phyloP scores from a whole-genome alignment of 2,329 filamentous ascomycete genomes.

The Xylaria arbuscula region DNA sequence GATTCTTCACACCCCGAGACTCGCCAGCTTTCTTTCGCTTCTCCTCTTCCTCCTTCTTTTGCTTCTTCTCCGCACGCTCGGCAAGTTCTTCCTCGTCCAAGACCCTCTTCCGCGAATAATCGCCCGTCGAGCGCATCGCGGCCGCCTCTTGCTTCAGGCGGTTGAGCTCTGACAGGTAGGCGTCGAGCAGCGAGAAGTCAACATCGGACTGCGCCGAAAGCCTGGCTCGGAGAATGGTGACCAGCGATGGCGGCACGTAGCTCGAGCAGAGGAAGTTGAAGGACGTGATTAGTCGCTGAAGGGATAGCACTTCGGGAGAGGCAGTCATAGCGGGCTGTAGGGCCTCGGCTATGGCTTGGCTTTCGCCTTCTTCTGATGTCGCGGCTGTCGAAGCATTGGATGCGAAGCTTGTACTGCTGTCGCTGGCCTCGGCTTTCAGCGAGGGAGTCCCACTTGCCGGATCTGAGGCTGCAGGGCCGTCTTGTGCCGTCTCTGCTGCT shows the following conservation, averaged over 20 bases:
- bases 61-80: conserved; percentile 79
- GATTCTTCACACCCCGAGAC: conserved; percentile 79
- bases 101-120: conserved; percentile 77
- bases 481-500: conserved; percentile 32
- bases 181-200: conserved; percentile 77
- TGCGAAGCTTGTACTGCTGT: conserved; percentile 50
- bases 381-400: conserved; percentile 60
- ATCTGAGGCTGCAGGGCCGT: conserved; percentile 37
- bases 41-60: conserved; percentile 89
- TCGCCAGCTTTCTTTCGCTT: conserved; percentile 80
- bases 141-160: conserved; percentile 77
- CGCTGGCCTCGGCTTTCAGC: conserved; percentile 49
- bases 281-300: conserved; percentile 73
- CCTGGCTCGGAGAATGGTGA: conserved; percentile 55
- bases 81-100: conserved; percentile 75
- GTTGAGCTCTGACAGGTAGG: conserved; percentile 74
- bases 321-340: conserved; percentile 58
- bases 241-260: conserved; percentile 65
- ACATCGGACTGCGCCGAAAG: conserved; percentile 54
- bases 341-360: conserved; percentile 31
- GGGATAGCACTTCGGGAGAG: conserved; percentile 61
- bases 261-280: conserved; percentile 72
- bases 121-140: conserved; percentile 72
- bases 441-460: conserved; percentile 41
- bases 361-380: conserved; percentile 52